Evolutionary conservation across 2,329 filamentous ascomycete genomes (phyloP).

Genomic region (Botrytis fabae): DNA sequence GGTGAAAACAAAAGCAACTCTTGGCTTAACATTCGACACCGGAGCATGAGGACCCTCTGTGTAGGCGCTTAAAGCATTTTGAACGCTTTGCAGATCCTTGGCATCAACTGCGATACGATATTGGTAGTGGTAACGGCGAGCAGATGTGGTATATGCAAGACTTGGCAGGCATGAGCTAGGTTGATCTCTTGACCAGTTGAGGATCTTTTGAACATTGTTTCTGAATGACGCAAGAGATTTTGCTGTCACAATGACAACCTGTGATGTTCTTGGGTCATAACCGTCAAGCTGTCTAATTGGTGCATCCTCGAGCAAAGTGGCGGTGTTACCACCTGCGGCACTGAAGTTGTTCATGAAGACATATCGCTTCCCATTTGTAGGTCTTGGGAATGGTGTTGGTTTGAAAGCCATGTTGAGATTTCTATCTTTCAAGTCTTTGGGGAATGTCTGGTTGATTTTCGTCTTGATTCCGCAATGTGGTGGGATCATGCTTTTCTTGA

Average conservation of each 20-base stretch:
- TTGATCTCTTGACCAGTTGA: slow-evolving; percentile 19
- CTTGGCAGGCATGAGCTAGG: slow-evolving; percentile 22
- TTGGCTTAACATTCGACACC: slow-evolving; percentile 20
- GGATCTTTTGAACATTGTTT: slow-evolving; percentile 20
- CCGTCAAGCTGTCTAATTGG: slow-evolving; percentile 20
- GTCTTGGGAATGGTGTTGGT: slow-evolving; percentile 33
- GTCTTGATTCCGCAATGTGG: slow-evolving; percentile 36
- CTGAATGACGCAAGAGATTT: slow-evolving; percentile 23
- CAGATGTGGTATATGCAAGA: slow-evolving; percentile 31
- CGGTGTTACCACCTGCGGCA: slow-evolving; percentile 34
- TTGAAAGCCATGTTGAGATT: slow-evolving; percentile 32
- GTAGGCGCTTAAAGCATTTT: slow-evolving; percentile 16
- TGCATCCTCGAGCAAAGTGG: slow-evolving; percentile 31
- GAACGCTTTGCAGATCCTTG: slow-evolving; percentile 40
- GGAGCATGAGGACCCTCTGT: slow-evolving; percentile 18
- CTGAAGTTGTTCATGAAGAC: slow-evolving; percentile 53
- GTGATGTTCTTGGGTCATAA: slow-evolving; percentile 17
- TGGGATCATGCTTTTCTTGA: slow-evolving; percentile 35
- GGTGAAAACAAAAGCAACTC: slow-evolving; percentile 32
- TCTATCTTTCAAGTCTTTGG: slow-evolving; percentile 42
- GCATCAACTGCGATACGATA: slow-evolving; percentile 53
- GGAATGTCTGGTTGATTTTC: slow-evolving; percentile 38
- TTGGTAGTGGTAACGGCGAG: slow-evolving; percentile 57
- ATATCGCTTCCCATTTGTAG: slow-evolving; percentile 43
- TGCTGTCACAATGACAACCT: slow-evolving; percentile 23